phyloP scores from a whole-genome alignment of 1,284 basidiomycete genomes.

The Trametes sp. region DNA sequence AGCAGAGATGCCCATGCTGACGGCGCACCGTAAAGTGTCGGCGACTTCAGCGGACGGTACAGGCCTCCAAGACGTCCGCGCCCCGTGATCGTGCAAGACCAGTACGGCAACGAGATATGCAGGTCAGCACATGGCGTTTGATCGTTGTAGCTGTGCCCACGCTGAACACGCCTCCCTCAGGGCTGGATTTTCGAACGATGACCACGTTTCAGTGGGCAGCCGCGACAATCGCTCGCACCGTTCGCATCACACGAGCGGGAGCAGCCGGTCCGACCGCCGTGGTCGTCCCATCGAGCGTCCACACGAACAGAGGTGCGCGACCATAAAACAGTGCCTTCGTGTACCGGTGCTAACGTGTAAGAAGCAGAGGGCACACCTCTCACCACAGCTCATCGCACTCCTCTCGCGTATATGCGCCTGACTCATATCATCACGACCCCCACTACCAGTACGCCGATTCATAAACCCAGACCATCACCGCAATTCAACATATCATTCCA shows the following conservation, averaged over 20 bases:
- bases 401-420: slow-evolving; percentile 14
- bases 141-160: background rate
- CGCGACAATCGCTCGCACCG: slow-evolving; percentile 32
- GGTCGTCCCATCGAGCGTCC: slow-evolving; percentile 22
- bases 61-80: slow-evolving; percentile 33
- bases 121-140: slow-evolving; percentile 26
- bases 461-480: too few species aligned
- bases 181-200: slow-evolving; percentile 37
- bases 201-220: slow-evolving; percentile 31
- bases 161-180: slow-evolving; percentile 17
- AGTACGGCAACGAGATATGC: slow-evolving; percentile 41
- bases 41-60: slow-evolving; percentile 41
- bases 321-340: too few species aligned
- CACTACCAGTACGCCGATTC: slow-evolving; percentile 30
- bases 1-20: background rate
- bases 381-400: slow-evolving; percentile 13
- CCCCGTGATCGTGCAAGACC: slow-evolving; percentile 43
- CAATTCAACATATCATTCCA: too few species aligned
- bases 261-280: slow-evolving; percentile 24
- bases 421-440: slow-evolving; percentile 29
- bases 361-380: background rate
- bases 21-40: slow-evolving; percentile 29
- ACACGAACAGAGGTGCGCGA: slow-evolving; percentile 16
- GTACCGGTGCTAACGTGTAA: background rate
- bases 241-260: slow-evolving; percentile 26